A percentile compares a stretch with the other conserved stretches of the same genome.
These are phyloP conservation scores for Flammula alnicola DNA, from an alignment of 1,284 basidiomycete species.

Conservation along the genomic window DNA sequence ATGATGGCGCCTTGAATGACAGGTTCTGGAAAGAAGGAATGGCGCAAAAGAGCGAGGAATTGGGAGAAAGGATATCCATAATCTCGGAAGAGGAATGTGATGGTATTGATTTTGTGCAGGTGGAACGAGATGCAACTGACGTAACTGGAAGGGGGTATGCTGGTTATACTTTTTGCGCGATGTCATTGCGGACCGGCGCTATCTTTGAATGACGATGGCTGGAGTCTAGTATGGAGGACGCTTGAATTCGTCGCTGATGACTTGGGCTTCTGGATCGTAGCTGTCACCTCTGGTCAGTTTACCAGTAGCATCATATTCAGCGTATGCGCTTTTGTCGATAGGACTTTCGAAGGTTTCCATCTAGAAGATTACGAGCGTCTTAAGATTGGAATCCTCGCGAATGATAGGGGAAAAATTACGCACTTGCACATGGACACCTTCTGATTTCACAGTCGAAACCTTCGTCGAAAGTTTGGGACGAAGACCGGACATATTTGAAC, in stretches of 20 bases:
- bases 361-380: constrained; percentile 28
- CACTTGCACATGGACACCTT: constrained; percentile 54
- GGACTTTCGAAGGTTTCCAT: constrained; percentile 64
- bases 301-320: constrained; percentile 59
- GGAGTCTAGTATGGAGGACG: constrained; percentile 52
- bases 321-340: constrained; percentile 36
- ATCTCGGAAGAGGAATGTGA: constrained; percentile 3
- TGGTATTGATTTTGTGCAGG: constrained; percentile 2
- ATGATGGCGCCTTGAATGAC: constrained; percentile 5
- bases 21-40: constrained; percentile 1
- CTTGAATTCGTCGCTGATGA: constrained; percentile 66
- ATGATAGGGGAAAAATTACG: neutral
- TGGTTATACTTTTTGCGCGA: constrained; percentile 6
- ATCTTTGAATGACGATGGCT: constrained; percentile 1
- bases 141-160: constrained; percentile 4
- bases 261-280: constrained; percentile 61
- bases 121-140: neutral
- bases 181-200: neutral
- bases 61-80: constrained; percentile 4
- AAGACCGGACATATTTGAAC: constrained; percentile 35
- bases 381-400: neutral
- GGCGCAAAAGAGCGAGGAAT: neutral
- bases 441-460: constrained; percentile 30
- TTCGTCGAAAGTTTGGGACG: constrained; percentile 41
- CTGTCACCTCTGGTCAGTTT: constrained; percentile 44